A percentile compares a stretch with the other conserved stretches of the same genome.
These are phyloP conservation scores for Metschnikowia dekortorum DNA, from an alignment of 805 yeast genomes.

Conservation along the genomic window DNA sequence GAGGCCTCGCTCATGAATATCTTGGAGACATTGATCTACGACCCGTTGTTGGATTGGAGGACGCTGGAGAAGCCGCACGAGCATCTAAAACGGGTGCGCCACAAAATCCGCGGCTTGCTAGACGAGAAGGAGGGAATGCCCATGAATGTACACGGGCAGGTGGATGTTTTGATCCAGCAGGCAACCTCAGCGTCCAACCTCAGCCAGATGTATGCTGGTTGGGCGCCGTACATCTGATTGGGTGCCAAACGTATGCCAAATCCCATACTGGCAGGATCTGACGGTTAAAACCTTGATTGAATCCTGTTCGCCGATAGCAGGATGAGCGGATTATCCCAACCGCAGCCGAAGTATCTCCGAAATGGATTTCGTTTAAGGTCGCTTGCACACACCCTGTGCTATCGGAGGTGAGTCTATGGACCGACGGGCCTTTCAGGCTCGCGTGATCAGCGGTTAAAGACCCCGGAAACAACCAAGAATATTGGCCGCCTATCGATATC, in stretches of 20 bases:
- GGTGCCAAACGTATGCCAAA: neutral
- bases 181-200: slow-evolving; percentile 70
- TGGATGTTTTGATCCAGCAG: slow-evolving; percentile 79
- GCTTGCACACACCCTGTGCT: no score
- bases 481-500: no score
- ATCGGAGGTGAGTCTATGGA: no score
- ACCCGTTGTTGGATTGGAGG: slow-evolving; percentile 83
- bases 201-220: slow-evolving; percentile 88
- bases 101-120: slow-evolving; percentile 81
- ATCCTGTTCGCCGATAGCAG: no score
- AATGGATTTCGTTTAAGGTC: no score
- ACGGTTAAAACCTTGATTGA: no score
- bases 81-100: slow-evolving; percentile 66
- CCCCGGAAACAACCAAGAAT: no score
- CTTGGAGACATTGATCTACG: slow-evolving; percentile 87
- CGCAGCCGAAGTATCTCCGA: no score
- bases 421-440: no score
- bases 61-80: slow-evolving; percentile 51
- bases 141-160: slow-evolving; percentile 88
- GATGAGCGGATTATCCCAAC: no score
- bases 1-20: slow-evolving; percentile 86
- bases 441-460: no score
- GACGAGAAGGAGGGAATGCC: slow-evolving; percentile 75
- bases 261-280: no score
- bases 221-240: slow-evolving; percentile 48